phyloP scores from a whole-genome alignment of 495 filamentous ascomycete species.

The Xylona heveae region DNA sequence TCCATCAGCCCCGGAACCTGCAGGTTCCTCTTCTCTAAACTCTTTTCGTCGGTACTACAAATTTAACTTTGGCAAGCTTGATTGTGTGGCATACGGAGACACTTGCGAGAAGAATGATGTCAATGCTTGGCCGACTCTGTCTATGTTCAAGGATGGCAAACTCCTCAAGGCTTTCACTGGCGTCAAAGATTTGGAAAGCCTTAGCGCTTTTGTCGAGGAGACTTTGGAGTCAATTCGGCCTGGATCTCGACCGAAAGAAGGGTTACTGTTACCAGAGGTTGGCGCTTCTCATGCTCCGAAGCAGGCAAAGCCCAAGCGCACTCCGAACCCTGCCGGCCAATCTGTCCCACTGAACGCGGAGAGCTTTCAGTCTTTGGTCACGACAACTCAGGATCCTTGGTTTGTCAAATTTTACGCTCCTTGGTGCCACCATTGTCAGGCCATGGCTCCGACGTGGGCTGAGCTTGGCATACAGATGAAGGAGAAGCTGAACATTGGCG shows the following conservation, averaged over 20 bases:
- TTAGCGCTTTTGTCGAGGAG: constrained; percentile 54
- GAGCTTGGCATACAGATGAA: constrained; percentile 81
- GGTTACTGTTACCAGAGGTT: constrained; percentile 36
- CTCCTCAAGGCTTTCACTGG: constrained; percentile 37
- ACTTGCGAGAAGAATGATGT: constrained; percentile 46
- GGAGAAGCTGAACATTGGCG: constrained; percentile 70
- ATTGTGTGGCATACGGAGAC: constrained; percentile 65
- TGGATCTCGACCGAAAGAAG: constrained; percentile 47
- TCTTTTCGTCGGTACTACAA: constrained; percentile 58
- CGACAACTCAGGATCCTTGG: constrained; percentile 77
- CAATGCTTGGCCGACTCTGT: constrained; percentile 46
- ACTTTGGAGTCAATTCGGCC: constrained; percentile 57
- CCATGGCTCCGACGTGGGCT: constrained; percentile 73
- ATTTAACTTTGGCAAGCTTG: constrained; percentile 69
- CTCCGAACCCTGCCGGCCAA: constrained; percentile 50
- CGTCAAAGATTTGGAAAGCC: constrained; percentile 30
- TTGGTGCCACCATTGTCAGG: constrained; percentile 91
- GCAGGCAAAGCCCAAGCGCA: constrained; percentile 20
- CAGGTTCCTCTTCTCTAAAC: constrained; percentile 29
- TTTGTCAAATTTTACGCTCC: constrained; percentile 98
- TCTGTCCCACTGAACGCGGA: constrained; percentile 64
- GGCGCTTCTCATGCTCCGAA: constrained; percentile 22
- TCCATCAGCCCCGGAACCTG: constrained; percentile 19
- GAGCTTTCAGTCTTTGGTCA: constrained; percentile 68
- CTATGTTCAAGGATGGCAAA: constrained; percentile 67